Conservation (phyloP, 768 basidiomycete species). For the Fistulinella prunicolor region DNA sequence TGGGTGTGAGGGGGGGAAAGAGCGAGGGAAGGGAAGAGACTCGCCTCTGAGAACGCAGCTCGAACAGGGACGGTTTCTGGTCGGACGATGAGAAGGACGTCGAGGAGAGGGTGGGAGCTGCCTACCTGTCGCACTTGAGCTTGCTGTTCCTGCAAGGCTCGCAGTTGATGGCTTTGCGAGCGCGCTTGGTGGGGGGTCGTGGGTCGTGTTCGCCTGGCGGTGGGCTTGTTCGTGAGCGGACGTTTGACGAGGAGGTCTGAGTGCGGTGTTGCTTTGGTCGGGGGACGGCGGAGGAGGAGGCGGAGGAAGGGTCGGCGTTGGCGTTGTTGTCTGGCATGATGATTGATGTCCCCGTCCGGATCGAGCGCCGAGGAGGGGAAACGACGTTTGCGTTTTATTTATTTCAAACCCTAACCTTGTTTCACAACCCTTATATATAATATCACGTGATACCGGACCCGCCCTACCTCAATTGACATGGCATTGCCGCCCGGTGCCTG, state of each 20-base stretch:
- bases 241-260: slow-evolving; percentile 30
- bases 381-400: slow-evolving; percentile 16
- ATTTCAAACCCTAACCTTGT: slow-evolving; percentile 27
- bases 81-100: slow-evolving; percentile 1
- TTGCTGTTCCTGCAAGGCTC: slow-evolving; percentile 86
- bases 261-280: slow-evolving; percentile 21
- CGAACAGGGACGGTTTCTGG: slow-evolving; percentile 83
- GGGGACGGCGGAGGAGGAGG: slow-evolving; percentile 9
- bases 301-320: slow-evolving; percentile 12
- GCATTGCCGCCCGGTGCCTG: background rate
- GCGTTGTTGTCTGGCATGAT: slow-evolving; percentile 32
- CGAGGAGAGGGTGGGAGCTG: background rate
- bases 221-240: slow-evolving; percentile 45
- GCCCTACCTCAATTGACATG: background rate
- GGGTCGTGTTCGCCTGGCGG: slow-evolving; percentile 57
- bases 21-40: slow-evolving; percentile 18
- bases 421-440: too few species aligned
- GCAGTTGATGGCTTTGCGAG: slow-evolving; percentile 86
- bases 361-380: slow-evolving; percentile 20
- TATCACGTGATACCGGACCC: slow-evolving; percentile 24
- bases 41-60: slow-evolving; percentile 80
- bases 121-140: slow-evolving; percentile 84
- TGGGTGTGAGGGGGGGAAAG: slow-evolving; percentile 12
- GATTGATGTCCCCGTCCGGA: slow-evolving; percentile 22
- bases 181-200: slow-evolving; percentile 74